These are phyloP conservation scores for Apiospora hydei DNA, from an alignment of 2,329 filamentous ascomycete genomes.

Conservation along the genomic window DNA sequence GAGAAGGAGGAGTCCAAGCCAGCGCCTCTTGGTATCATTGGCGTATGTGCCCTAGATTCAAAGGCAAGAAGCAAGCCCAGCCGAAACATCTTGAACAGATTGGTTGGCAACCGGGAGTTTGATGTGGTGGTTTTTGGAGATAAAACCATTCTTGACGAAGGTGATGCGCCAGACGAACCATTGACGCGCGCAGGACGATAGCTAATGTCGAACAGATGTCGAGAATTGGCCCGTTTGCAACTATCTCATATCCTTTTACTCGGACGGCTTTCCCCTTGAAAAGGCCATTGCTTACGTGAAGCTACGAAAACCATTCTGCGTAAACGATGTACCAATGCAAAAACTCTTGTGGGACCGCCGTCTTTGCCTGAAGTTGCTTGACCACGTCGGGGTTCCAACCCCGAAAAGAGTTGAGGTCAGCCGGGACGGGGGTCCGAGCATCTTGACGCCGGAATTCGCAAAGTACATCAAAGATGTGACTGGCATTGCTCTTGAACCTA, in stretches of 20 bases:
- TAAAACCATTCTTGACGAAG: slow-evolving; percentile 96
- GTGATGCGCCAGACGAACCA: slow-evolving; percentile 50
- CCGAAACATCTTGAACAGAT: slow-evolving; percentile 90
- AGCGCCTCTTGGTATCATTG: slow-evolving; percentile 74
- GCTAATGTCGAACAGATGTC: slow-evolving; percentile 47
- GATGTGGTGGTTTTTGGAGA: slow-evolving; percentile 98
- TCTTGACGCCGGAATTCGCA: slow-evolving; percentile 80
- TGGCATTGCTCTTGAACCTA: slow-evolving; percentile 76
- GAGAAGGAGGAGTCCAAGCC: slow-evolving; percentile 69
- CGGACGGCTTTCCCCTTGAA: slow-evolving; percentile 93
- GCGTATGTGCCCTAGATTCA: slow-evolving; percentile 92
- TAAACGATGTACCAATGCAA: slow-evolving; percentile 98
- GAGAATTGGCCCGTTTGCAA: slow-evolving; percentile 62
- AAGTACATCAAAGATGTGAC: slow-evolving; percentile 83
- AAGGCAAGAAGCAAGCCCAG: slow-evolving; percentile 98
- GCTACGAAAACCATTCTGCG: slow-evolving; percentile 92
- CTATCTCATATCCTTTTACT: slow-evolving; percentile 98
- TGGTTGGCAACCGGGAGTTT: slow-evolving; percentile 91
- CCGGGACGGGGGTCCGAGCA: slow-evolving; percentile 84
- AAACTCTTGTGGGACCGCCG: slow-evolving; percentile 96
- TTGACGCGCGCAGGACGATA: slow-evolving; percentile 29
- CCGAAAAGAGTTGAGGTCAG: slow-evolving; percentile 90
- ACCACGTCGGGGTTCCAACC: slow-evolving; percentile 88
- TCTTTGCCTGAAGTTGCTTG: slow-evolving; percentile 85
- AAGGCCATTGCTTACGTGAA: slow-evolving; percentile 97